Evolutionary conservation across 208 protist species (phyloP).

Genomic region (Porcisia hertigi): DNA sequence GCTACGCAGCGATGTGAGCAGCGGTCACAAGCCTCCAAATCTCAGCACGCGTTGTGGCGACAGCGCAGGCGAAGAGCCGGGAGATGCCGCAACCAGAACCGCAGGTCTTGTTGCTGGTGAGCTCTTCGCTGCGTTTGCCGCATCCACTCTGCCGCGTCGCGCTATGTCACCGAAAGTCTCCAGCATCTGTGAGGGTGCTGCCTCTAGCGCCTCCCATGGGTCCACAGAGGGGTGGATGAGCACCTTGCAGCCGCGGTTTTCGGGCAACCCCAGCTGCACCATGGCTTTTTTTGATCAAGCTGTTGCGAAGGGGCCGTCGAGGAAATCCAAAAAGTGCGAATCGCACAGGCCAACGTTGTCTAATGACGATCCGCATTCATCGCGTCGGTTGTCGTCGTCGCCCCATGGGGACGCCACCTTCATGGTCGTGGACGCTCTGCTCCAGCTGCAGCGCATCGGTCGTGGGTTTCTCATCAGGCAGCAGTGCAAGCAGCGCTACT

Average conservation of each 20-base stretch:
- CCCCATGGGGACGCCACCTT: neutral
- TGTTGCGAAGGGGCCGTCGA: neutral
- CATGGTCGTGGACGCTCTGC: neutral
- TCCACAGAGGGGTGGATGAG: constrained; percentile 22
- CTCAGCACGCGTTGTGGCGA: neutral
- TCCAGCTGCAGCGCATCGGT: constrained; percentile 28
- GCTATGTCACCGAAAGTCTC: constrained; percentile 9
- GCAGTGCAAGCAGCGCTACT: constrained; percentile 7
- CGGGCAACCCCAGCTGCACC: constrained; percentile 12
- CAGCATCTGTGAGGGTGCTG: constrained; percentile 1
- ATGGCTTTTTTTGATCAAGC: constrained; percentile 21
- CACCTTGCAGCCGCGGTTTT: constrained; percentile 12
- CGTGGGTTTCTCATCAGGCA: constrained; percentile 31
- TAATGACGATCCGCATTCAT: neutral
- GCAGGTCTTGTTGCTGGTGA: neutral
- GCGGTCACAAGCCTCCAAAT: neutral
- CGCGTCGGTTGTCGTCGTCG: neutral
- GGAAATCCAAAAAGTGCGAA: neutral
- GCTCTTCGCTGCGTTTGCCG: neutral
- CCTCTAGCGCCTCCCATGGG: constrained; percentile 5
- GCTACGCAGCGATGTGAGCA: neutral
- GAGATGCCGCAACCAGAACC: neutral
- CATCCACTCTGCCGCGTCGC: neutral
- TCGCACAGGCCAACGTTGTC: neutral
- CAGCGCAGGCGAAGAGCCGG: neutral